phyloP scores from a whole-genome alignment of 192 early-diverging fungal genomes.

The Coemansia sp. region DNA sequence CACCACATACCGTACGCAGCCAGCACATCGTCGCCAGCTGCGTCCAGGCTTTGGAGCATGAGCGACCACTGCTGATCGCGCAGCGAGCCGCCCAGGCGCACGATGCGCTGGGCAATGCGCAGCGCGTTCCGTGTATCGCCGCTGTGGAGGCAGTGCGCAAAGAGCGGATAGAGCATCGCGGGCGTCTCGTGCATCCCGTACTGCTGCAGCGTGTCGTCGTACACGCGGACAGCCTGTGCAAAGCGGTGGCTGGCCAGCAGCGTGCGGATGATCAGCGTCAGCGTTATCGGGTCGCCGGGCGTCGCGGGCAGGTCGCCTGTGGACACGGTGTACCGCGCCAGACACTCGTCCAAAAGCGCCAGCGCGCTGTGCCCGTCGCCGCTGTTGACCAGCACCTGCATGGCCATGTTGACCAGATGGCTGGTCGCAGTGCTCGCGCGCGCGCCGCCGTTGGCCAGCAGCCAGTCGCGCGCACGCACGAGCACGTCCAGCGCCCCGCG shows the following conservation, averaged over 20 bases:
- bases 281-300: slow-evolving; percentile 22
- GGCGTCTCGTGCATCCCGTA: slow-evolving; percentile 3
- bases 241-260: slow-evolving; percentile 21
- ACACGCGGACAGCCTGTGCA: slow-evolving; percentile 9
- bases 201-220: slow-evolving; percentile 11
- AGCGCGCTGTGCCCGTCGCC: slow-evolving; percentile 10
- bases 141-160: slow-evolving; percentile 4
- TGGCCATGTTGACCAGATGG: slow-evolving; percentile 34
- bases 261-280: slow-evolving; percentile 21
- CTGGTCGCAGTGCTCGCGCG: slow-evolving; percentile 1
- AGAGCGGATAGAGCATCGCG: slow-evolving; percentile 5
- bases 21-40: neutral
- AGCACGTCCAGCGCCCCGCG: slow-evolving; percentile 14
- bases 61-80: slow-evolving; percentile 9
- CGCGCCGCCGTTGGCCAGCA: slow-evolving; percentile 1
- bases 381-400: slow-evolving; percentile 12
- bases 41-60: slow-evolving; percentile 2
- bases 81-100: slow-evolving; percentile 7
- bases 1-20: neutral
- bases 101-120: slow-evolving; percentile 2
- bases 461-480: slow-evolving; percentile 12
- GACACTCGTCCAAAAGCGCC: slow-evolving; percentile 12
- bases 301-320: slow-evolving; percentile 7
- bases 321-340: neutral
- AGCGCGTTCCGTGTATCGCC: neutral